Base-by-base conservation (phyloP, 2,329 filamentous ascomycete species). In the Aspergillus vadensis region DNA sequence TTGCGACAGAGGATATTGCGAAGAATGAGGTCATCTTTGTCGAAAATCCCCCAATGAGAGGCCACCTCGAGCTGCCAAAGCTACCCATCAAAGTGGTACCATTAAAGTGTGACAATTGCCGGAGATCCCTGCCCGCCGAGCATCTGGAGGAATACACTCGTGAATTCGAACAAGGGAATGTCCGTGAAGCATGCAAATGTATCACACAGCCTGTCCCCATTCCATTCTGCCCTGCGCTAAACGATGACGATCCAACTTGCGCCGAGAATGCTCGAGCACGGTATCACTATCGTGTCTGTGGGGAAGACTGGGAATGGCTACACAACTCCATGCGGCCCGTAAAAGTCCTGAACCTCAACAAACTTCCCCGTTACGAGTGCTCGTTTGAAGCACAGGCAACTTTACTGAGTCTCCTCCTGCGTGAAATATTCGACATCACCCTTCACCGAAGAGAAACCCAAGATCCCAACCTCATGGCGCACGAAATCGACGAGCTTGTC, bases 381-480 rank as follows among this genome's bases (percentile, higher is more conserved):
- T 69, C 66, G 4, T 73, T 74, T 44, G 74, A 75, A 49, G 51
- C 54, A 2, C 71, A 75, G 47, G 69, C 72, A n/a, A 76, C 75
- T 3, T 27, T 70, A 21, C 55, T 76, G 17, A 75, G 72, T 58
- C 66, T 77, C 17, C 64, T 77, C 8, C 62, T 77, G 8, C 63
- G 73, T 36, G 74, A 74, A 23, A 69, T 76, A 1, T 69, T 76
- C 44, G 75, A 77, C 49, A 72, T 76, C 21, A 76, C 75, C 1
- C 69, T 77, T 4, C 61, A 67, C 6, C 64, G 71, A 53, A 72
- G 74, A 15, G 50, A 69, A 41, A 36, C 10, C 32, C 57, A 59
- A 2, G 63, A 70, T 17, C 67, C 72, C 2, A 48, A 69, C 47
- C 63, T 76, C 14, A 63, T 71, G 3, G 68, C 75, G 1, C 68